Percentiles rank a stretch among this genome's conserved stretches.
Conservation (phyloP, 2,329 filamentous ascomycete species). For the Scytalidium lignicola region DNA sequence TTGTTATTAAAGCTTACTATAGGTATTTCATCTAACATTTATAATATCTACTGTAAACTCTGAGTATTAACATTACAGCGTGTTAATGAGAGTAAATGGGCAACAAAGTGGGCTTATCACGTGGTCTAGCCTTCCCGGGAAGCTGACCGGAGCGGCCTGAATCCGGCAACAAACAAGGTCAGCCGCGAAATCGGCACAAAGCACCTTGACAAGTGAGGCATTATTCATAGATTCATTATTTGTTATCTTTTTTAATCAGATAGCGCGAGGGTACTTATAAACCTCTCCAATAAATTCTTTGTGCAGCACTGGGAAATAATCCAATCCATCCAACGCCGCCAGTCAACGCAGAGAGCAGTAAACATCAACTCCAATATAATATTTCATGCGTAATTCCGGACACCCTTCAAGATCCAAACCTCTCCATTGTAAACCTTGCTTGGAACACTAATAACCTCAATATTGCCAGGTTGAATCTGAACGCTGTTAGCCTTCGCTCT, state of each 20-base stretch:
- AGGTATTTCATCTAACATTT: too few relatives aligned
- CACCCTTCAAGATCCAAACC: conserved; percentile 54
- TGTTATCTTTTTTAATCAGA: too few relatives aligned
- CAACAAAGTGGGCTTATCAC: too few relatives aligned
- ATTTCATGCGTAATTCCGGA: conserved; percentile 31
- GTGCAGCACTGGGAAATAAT: not conserved
- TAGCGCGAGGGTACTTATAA: too few relatives aligned
- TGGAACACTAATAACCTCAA: conserved; percentile 71
- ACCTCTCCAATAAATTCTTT: not conserved
- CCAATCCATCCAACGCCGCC: not conserved
- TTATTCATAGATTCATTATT: not conserved
- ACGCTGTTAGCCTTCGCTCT: conserved; percentile 8
- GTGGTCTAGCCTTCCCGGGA: not conserved
- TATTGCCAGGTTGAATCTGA: conserved; percentile 71
- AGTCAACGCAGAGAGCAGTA: not conserved
- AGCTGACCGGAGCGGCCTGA: not conserved
- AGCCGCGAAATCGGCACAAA: not conserved
- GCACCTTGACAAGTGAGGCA: not conserved
- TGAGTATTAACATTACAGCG: too few relatives aligned
- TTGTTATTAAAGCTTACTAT: too few relatives aligned
- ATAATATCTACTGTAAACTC: too few relatives aligned
- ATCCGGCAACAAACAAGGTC: not conserved
- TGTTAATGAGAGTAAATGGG: too few relatives aligned
- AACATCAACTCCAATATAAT: too few relatives aligned
- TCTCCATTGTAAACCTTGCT: conserved; percentile 82